A percentile compares a stretch with the other conserved stretches of the same genome.
Evolutionary conservation across 2,329 filamentous ascomycete species (phyloP).

Genomic region (Fusarium sp.): DNA sequence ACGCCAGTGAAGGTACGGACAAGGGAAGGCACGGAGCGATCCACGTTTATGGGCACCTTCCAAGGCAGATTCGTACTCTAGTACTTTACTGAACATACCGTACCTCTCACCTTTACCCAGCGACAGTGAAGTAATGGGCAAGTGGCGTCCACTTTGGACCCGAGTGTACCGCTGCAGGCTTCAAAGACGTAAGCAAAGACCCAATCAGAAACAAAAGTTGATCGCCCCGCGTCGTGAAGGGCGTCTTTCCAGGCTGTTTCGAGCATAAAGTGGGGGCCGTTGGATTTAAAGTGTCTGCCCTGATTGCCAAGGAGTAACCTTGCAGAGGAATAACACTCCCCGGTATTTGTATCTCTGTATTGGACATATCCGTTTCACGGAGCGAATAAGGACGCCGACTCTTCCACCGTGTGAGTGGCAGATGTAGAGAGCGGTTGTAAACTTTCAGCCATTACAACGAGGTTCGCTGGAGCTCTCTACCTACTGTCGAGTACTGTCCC

Average conservation of each 20-base stretch:
- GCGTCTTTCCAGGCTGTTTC: constrained; percentile 7
- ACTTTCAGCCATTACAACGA: background rate
- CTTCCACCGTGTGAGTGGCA: background rate
- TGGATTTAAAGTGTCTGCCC: constrained; percentile 16
- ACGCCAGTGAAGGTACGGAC: constrained; percentile 31
- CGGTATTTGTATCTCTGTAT: background rate
- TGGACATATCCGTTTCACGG: background rate
- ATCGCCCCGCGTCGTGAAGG: constrained; percentile 28
- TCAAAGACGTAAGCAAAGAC: constrained; percentile 4
- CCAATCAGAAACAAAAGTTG: constrained; percentile 20
- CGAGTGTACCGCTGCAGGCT: background rate
- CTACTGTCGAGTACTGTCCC: background rate
- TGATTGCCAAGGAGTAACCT: constrained; percentile 20
- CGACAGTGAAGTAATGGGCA: constrained; percentile 24
- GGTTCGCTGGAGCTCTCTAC: constrained; percentile 1
- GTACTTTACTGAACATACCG: background rate
- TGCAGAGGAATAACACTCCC: constrained; percentile 2
- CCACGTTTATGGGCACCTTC: constrained; percentile 24
- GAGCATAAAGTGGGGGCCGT: constrained; percentile 20
- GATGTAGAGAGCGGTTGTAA: background rate
- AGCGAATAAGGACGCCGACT: background rate
- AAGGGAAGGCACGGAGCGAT: constrained; percentile 30
- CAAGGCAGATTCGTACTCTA: constrained; percentile 24
- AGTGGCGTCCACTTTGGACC: constrained; percentile 6
- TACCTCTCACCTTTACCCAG: background rate